Evolutionary conservation across 257 asterid genomes (phyloP), one percentile per base, ranked within the genome.

Genomic region (Solanum pennellii): DNA sequence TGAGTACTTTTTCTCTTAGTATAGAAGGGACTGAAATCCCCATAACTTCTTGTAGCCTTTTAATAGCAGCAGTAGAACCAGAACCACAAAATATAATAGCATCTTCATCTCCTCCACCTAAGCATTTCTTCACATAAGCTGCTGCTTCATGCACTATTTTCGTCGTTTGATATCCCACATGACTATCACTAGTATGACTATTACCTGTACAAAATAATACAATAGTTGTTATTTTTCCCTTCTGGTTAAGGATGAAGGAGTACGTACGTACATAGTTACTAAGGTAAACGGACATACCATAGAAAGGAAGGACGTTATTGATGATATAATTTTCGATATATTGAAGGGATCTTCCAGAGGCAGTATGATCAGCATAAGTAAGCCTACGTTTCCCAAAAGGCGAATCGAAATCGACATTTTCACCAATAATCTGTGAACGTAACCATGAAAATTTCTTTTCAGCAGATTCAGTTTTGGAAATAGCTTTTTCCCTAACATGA

Each of bases 281-380:
- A 49, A 49, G 23, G 23, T 5, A 49, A 49, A 15, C 9, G 60
- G 13, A 18, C 79, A 5, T 90, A 92, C 95, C 95, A 31, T 93
- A 93, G 42, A 87, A 92, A 60, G 95, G 95, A 33, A 93, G 95
- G 56, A 92, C 10, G 41, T 90, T 62, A 72, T 90, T 71, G 5
- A 85, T 11, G 41, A 93, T 92, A 49, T 88, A 91, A 80, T 92
- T 82, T 88, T 93, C 95, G 20, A 93, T 83, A 84, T 62, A 91
- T 42, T 59, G 90, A 85, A 93, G 93, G 60, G 90, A 86, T 86
- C 95, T 92, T 71, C 93, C 95, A 39, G 95, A 90, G 87, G 95
- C 95, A 56, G 95, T 93, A 88, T 93, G 93, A 59, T 93, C 95
- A 23, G 95, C 92, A 87, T 93, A 93, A 13, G 93, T 92, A 82